Evolutionary conservation across 169 alveolate species (phyloP).

Genomic region (Eimeria maxima): DNA sequence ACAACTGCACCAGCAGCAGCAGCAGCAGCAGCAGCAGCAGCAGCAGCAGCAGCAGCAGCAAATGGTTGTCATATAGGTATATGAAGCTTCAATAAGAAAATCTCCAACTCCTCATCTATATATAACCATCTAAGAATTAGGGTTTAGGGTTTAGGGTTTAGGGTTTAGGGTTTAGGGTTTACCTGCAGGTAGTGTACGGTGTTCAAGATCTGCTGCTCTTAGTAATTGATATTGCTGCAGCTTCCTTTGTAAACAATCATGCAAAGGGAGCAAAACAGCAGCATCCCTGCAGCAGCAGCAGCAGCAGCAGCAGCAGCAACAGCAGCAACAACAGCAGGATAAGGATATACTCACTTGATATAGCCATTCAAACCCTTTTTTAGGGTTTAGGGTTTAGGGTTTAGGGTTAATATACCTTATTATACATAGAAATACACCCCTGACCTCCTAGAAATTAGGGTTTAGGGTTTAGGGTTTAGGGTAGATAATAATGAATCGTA

Average conservation of each 20-base stretch:
- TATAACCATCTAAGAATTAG: background rate
- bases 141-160: slow-evolving; percentile 42
- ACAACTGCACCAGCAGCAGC: slow-evolving; percentile 83
- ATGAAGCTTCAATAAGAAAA: background rate
- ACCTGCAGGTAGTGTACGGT: slow-evolving; percentile 56
- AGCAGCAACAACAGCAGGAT: background rate
- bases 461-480: slow-evolving; percentile 18
- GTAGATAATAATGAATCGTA: background rate
- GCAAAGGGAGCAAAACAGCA: slow-evolving; percentile 90
- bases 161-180: slow-evolving; percentile 29
- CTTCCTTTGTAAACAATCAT: slow-evolving; percentile 87
- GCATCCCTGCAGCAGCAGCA: slow-evolving; percentile 88
- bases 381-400: slow-evolving; percentile 46
- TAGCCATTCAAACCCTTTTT: background rate
- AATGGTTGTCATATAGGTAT: background rate
- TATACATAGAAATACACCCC: too few species aligned
- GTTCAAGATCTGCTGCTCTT: slow-evolving; percentile 89
- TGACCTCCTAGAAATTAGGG: background rate
- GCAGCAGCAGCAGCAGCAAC: slow-evolving; percentile 65
- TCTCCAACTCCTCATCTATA: background rate
- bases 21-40: slow-evolving; percentile 48
- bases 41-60: slow-evolving; percentile 45
- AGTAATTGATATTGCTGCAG: slow-evolving; percentile 86
- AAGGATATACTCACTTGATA: background rate
- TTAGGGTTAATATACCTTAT: background rate